A percentile compares a stretch with the other conserved stretches of the same genome.
Conservation (phyloP, 768 basidiomycete species). For the Boletellus ananas region DNA sequence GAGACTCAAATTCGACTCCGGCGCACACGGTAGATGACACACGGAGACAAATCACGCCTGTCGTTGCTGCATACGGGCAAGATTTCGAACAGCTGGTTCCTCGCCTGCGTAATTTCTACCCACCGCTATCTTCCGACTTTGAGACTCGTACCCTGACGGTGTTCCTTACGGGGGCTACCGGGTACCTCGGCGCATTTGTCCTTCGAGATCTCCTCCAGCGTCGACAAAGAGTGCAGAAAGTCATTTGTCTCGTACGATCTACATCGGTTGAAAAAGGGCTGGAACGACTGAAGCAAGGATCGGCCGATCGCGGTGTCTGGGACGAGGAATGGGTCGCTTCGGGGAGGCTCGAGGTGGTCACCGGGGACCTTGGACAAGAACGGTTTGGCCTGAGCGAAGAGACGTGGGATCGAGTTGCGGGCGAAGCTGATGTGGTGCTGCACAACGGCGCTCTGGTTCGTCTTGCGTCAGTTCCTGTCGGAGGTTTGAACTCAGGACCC, state of each 20-base stretch:
- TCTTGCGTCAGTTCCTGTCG: constrained; percentile 9
- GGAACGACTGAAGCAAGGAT: constrained; percentile 64
- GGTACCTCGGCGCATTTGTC: constrained; percentile 94
- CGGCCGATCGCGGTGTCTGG: constrained; percentile 84
- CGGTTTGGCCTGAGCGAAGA: constrained; percentile 66
- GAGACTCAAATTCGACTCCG: constrained; percentile 21
- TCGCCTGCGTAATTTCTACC: constrained; percentile 58
- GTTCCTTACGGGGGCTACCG: constrained; percentile 96
- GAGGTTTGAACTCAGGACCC: background rate
- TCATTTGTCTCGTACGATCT: constrained; percentile 89
- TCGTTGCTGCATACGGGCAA: constrained; percentile 65
- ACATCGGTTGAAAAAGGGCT: constrained; percentile 58
- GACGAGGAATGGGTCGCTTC: constrained; percentile 72
- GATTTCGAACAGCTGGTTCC: constrained; percentile 67
- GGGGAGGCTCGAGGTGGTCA: constrained; percentile 70
- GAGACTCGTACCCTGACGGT: constrained; percentile 57
- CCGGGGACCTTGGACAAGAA: constrained; percentile 77
- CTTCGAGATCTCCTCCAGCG: constrained; percentile 73
- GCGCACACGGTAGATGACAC: constrained; percentile 7
- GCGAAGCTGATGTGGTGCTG: constrained; percentile 76
- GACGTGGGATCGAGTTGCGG: constrained; percentile 63
- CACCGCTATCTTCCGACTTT: constrained; percentile 57
- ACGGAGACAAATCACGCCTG: constrained; percentile 20
- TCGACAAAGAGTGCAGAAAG: constrained; percentile 65
- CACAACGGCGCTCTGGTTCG: constrained; percentile 97